A percentile compares a stretch with the other conserved stretches of the same genome.
phyloP scores from a whole-genome alignment of 257 asterid species.

The Thymus quinquecostatus region DNA sequence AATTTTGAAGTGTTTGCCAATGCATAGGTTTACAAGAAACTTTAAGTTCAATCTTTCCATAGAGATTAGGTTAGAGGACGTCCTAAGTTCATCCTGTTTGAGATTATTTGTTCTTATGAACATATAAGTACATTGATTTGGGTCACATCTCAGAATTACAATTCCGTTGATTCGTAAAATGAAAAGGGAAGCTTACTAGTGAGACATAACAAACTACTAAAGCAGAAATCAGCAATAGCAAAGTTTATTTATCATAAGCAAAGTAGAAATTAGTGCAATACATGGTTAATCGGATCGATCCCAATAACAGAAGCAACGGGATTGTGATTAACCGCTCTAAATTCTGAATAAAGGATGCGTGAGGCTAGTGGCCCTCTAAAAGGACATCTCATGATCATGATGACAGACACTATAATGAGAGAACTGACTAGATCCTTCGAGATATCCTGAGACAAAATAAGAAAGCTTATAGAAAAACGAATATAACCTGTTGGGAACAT shows the following conservation, averaged over 20 bases:
- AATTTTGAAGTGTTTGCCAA: not conserved
- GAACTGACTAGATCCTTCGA: slow-evolving; percentile 17
- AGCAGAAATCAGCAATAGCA: slow-evolving; percentile 5
- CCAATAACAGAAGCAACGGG: slow-evolving; percentile 8
- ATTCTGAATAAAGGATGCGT: not conserved
- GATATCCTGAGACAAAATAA: slow-evolving; percentile 17
- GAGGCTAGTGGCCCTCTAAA: slow-evolving; percentile 25
- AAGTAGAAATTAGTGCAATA: not conserved
- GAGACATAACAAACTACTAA: not conserved
- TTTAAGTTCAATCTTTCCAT: not conserved
- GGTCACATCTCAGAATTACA: not conserved
- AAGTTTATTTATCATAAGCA: not conserved
- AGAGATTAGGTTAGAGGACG: not conserved
- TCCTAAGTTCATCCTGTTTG: not conserved
- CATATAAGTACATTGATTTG: not conserved
- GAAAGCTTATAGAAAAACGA: not conserved
- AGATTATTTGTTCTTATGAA: not conserved
- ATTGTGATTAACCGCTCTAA: not conserved
- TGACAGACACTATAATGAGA: slow-evolving; percentile 4
- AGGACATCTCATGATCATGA: slow-evolving; percentile 5
- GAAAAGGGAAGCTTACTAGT: not conserved
- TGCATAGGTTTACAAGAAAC: not conserved
- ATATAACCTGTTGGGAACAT: not conserved
- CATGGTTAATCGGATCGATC: slow-evolving; percentile 3
- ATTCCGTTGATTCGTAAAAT: not conserved